phyloP scores from a whole-genome alignment of 257 asterid genomes.

The Perilla frutescens region DNA sequence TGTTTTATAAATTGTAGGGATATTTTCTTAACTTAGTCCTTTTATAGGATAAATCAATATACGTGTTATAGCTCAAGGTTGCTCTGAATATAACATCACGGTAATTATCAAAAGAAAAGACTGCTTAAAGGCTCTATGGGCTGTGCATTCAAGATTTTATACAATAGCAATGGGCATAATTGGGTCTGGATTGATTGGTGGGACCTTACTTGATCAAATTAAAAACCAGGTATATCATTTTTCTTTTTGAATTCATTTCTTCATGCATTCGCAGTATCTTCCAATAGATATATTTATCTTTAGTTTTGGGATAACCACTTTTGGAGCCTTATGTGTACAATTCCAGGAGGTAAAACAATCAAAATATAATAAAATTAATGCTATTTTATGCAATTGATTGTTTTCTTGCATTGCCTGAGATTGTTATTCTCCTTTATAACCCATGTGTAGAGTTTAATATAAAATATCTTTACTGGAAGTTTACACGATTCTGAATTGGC shows the following conservation, averaged over 20 bases:
- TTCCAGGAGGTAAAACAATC: no score
- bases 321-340: no score
- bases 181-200: constrained; percentile 97
- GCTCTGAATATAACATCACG: constrained; percentile 90
- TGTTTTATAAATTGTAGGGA: constrained; percentile 4
- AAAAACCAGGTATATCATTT: constrained; percentile 82
- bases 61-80: constrained; percentile 99
- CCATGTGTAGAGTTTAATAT: no score
- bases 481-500: no score
- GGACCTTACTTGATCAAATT: constrained; percentile 87
- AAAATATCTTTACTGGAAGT: no score
- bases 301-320: no score
- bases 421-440: not conserved
- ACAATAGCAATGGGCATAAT: constrained; percentile 89
- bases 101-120: constrained; percentile 90
- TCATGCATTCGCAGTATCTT: no score
- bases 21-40: constrained; percentile 29
- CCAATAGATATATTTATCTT: no score
- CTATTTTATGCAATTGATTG: no score
- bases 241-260: no score
- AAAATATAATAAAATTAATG: no score
- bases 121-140: constrained; percentile 86
- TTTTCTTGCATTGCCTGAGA: no score
- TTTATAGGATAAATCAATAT: constrained; percentile 89
- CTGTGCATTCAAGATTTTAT: constrained; percentile 96